A percentile compares a stretch with the other conserved stretches of the same genome.
Evolutionary conservation across 1,139 yeast species (phyloP).

Genomic region (Suhomyces maxii): DNA sequence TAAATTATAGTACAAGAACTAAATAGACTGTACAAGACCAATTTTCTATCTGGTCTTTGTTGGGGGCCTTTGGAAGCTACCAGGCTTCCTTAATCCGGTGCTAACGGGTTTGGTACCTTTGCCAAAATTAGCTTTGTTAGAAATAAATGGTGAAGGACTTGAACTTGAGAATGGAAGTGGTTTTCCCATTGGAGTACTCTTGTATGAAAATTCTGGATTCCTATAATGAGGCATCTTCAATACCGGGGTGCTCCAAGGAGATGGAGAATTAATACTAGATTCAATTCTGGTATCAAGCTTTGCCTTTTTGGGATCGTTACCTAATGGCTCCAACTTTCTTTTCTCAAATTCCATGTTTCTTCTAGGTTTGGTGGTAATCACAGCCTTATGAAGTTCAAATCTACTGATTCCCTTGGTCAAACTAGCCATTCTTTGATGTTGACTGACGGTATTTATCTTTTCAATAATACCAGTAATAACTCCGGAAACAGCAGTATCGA

Average conservation of each 20-base stretch:
- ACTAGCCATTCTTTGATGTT: conserved; percentile 32
- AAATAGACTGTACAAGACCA: conserved; percentile 24
- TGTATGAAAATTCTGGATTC: conserved; percentile 25
- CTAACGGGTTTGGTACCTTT: conserved; percentile 8
- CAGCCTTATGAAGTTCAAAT: not conserved
- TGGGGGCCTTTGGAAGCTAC: conserved; percentile 32
- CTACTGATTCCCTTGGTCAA: conserved; percentile 29
- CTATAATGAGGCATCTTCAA: conserved; percentile 45
- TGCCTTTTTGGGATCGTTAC: conserved; percentile 11
- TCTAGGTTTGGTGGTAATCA: not conserved
- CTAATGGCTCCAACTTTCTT: not conserved
- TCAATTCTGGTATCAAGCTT: conserved; percentile 3
- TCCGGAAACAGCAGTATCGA: conserved; percentile 25
- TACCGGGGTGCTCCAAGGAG: conserved; percentile 13
- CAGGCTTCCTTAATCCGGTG: conserved; percentile 50
- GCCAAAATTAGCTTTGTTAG: conserved; percentile 29
- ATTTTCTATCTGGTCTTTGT: conserved; percentile 17
- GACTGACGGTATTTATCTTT: conserved; percentile 23
- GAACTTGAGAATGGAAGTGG: not conserved
- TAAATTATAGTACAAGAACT: conserved; percentile 13
- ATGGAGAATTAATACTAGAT: not conserved
- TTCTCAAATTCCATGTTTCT: not conserved
- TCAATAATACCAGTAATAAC: conserved; percentile 33
- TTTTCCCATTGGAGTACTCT: not conserved
- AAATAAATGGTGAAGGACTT: conserved; percentile 35